Evolutionary conservation across 768 basidiomycete genomes (phyloP).

Genomic region (Xanthoconium purpureum): DNA sequence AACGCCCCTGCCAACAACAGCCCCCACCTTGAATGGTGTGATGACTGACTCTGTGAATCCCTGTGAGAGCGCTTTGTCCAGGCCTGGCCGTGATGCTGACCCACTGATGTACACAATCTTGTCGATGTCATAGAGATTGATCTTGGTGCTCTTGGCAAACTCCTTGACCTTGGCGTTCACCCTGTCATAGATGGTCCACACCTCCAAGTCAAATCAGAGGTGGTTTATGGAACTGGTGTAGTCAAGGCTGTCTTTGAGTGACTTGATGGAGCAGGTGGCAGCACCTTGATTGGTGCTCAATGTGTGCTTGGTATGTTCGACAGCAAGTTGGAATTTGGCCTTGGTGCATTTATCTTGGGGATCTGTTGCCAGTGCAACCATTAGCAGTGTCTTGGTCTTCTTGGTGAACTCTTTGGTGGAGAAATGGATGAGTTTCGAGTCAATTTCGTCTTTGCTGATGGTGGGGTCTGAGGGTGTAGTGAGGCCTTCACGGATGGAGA

Average conservation of each 20-base stretch:
- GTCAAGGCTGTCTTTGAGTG: too few species aligned
- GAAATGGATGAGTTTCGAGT: slow-evolving; percentile 81
- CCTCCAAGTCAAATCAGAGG: too few species aligned
- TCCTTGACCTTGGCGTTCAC: too few species aligned
- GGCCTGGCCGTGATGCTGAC: too few species aligned
- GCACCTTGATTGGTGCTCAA: slow-evolving; percentile 83
- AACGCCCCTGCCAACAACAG: slow-evolving; percentile 65
- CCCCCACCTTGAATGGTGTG: slow-evolving; percentile 64
- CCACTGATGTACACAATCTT: too few species aligned
- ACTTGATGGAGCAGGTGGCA: slow-evolving; percentile 90
- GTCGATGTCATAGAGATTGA: too few species aligned
- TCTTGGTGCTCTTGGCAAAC: too few species aligned
- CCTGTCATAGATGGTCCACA: too few species aligned
- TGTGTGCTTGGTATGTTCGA: slow-evolving; percentile 94
- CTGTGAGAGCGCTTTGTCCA: slow-evolving; percentile 56
- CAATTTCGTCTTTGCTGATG: slow-evolving; percentile 69
- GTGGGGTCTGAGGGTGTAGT: slow-evolving; percentile 44
- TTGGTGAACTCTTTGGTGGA: slow-evolving; percentile 97
- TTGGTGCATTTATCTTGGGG: slow-evolving; percentile 76
- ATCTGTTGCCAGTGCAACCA: slow-evolving; percentile 57
- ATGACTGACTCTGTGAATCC: slow-evolving; percentile 61
- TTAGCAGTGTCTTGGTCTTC: slow-evolving; percentile 79
- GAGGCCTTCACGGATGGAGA: slow-evolving; percentile 76
- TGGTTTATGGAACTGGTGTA: too few species aligned
- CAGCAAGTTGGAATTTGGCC: slow-evolving; percentile 88